Percentiles rank a stretch among this genome's conserved stretches.
phyloP scores from a whole-genome alignment of 163 green algal species.

The Scenedesmus sp. region DNA sequence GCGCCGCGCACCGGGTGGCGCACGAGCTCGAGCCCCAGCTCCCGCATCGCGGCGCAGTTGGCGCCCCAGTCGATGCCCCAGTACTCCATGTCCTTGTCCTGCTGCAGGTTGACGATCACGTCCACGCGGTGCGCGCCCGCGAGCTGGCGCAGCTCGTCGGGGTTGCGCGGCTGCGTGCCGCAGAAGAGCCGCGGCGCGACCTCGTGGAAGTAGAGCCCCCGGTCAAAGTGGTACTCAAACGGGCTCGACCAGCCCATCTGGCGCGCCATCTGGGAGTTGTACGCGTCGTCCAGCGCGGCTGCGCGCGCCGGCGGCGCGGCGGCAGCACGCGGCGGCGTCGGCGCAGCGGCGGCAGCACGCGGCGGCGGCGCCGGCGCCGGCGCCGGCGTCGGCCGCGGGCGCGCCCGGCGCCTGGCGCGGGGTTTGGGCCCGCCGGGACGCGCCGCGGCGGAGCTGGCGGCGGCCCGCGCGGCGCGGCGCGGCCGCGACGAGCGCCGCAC shows the following conservation, averaged over 20 bases:
- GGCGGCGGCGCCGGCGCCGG: too few relatives aligned
- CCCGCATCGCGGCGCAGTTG: conserved; percentile 42
- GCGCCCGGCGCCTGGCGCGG: too few relatives aligned
- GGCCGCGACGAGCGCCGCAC: too few relatives aligned
- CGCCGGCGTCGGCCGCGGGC: too few relatives aligned
- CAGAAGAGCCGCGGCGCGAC: conserved; percentile 68
- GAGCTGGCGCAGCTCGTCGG: conserved; percentile 70
- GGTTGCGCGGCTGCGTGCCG: conserved; percentile 74
- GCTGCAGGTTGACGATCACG: conserved; percentile 80
- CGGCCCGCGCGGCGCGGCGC: too few relatives aligned
- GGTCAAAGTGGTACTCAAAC: conserved; percentile 72
- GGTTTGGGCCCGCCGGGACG: too few relatives aligned
- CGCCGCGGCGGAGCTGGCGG: too few relatives aligned
- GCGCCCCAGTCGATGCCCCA: conserved; percentile 67
- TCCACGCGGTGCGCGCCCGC: conserved; percentile 61
- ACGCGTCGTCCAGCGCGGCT: conserved; percentile 30
- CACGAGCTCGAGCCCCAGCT: conserved; percentile 59
- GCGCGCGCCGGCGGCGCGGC: too few relatives aligned
- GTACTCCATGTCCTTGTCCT: conserved; percentile 89
- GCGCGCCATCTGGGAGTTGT: conserved; percentile 61
- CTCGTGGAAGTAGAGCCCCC: conserved; percentile 69
- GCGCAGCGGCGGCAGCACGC: too few relatives aligned
- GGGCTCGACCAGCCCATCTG: conserved; percentile 69
- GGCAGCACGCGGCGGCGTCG: too few relatives aligned
- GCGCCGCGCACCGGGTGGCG: conserved; percentile 67